Conservation (phyloP, 1,284 basidiomycete species). For the Sanghuangporus baumii region DNA sequence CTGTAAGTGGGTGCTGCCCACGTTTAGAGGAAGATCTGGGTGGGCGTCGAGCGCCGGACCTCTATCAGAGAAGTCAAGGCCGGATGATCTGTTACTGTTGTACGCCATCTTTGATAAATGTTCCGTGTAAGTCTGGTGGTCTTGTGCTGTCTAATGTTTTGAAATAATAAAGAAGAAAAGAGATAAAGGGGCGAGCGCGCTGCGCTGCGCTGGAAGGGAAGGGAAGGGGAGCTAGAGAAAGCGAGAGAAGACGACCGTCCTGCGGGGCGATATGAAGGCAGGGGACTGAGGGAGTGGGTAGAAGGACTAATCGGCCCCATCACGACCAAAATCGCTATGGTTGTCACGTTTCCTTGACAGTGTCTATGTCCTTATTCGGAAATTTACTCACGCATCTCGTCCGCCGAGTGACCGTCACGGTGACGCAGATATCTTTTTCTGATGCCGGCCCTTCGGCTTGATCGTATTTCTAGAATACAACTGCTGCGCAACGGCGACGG, state of each 20-base stretch:
- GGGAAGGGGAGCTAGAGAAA: neutral
- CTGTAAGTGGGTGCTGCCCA: conserved; percentile 43
- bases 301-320: neutral
- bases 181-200: conserved; percentile 9
- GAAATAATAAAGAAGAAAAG: neutral
- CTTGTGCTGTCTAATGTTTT: conserved; percentile 1
- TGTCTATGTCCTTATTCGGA: neutral
- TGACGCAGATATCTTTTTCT: neutral
- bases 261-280: conserved; percentile 4
- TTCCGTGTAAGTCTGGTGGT: neutral
- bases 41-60: conserved; percentile 46
- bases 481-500: neutral
- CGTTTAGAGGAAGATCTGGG: conserved; percentile 38
- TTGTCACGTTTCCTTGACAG: conserved; percentile 6
- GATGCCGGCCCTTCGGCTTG: neutral
- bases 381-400: neutral
- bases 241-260: neutral
- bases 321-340: neutral
- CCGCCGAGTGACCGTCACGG: neutral
- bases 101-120: conserved; percentile 4
- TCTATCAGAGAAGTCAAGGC: conserved; percentile 69
- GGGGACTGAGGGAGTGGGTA: neutral
- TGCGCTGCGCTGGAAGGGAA: conserved; percentile 6
- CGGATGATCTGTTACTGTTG: conserved; percentile 45
- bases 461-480: neutral